Percentiles rank a stretch among this genome's conserved stretches.
Conservation (phyloP, 176 grass and related monocot species). For the Themeda triandra region DNA sequence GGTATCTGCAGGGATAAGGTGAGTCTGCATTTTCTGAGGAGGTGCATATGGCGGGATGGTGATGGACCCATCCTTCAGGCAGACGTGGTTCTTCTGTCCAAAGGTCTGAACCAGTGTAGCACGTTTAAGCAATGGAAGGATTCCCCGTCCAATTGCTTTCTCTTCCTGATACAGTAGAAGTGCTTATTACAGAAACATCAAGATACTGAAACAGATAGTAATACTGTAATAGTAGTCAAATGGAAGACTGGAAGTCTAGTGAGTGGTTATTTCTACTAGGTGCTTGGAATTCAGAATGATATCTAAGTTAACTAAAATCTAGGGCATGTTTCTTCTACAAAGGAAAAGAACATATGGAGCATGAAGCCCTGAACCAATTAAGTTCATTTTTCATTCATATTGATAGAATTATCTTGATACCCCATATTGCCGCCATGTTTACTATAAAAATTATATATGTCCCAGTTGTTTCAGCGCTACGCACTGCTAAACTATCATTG, state of each 20-base stretch:
- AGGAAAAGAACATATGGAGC: conserved; percentile 4
- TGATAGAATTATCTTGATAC: conserved; percentile 8
- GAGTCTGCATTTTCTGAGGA: conserved; percentile 81
- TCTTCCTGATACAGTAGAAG: conserved; percentile 63
- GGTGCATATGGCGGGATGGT: conserved; percentile 85
- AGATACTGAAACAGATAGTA: not conserved
- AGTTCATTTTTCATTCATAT: not conserved
- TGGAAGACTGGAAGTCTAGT: not conserved
- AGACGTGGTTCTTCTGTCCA: conserved; percentile 93
- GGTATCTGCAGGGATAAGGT: conserved; percentile 76
- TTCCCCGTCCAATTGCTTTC: conserved; percentile 78
- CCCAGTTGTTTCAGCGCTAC: not conserved
- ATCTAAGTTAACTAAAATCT: conserved; percentile 19
- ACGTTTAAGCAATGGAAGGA: conserved; percentile 79
- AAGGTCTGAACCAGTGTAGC: conserved; percentile 92
- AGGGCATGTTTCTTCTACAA: conserved; percentile 9
- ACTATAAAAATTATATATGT: not conserved
- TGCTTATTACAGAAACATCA: conserved; percentile 23
- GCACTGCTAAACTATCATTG: conserved; percentile 15
- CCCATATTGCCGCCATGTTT: conserved; percentile 15
- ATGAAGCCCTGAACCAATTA: conserved; percentile 17
- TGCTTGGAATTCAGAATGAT: not conserved
- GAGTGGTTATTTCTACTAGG: not conserved
- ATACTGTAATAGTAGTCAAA: conserved; percentile 8
- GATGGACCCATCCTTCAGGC: conserved; percentile 89